phyloP scores from a whole-genome alignment of 768 basidiomycete genomes.

The Leccinum imitatum region DNA sequence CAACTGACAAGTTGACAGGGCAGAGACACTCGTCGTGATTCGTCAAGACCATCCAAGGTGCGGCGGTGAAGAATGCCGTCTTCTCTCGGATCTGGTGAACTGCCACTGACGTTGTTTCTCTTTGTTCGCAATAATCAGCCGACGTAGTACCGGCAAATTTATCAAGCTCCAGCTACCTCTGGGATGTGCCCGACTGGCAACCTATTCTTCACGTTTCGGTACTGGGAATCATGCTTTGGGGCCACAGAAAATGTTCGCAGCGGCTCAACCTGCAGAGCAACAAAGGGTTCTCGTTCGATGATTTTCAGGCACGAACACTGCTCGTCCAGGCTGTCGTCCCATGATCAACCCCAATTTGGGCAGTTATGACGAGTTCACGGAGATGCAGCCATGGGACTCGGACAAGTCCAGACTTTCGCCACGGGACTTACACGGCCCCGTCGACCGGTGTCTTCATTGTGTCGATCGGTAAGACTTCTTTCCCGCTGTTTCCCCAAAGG shows the following conservation, averaged over 20 bases:
- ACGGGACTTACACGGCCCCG: too few relatives aligned
- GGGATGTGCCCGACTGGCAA: constrained; percentile 76
- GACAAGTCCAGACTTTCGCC: too few relatives aligned
- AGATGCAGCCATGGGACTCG: too few relatives aligned
- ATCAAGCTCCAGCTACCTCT: constrained; percentile 80
- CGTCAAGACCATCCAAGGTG: constrained; percentile 82
- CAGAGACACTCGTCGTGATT: constrained; percentile 83
- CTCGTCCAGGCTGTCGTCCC: constrained; percentile 84
- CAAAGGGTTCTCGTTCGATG: constrained; percentile 84
- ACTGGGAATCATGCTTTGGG: constrained; percentile 41
- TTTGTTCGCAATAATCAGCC: constrained; percentile 86
- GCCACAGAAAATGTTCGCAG: constrained; percentile 79
- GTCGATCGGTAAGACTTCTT: too few relatives aligned
- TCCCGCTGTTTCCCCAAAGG: too few relatives aligned
- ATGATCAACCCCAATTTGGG: too few relatives aligned
- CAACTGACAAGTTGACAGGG: constrained; percentile 43
- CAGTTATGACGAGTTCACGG: too few relatives aligned
- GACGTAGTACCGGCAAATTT: constrained; percentile 79
- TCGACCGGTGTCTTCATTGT: too few relatives aligned
- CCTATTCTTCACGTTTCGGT: constrained; percentile 91
- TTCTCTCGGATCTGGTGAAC: constrained; percentile 84
- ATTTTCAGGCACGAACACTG: constrained; percentile 70
- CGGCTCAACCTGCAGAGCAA: constrained; percentile 90
- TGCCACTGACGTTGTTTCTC: constrained; percentile 74
- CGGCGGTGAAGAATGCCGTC: constrained; percentile 54